phyloP scores from a whole-genome alignment of 2,329 filamentous ascomycete species.

The Aspergillus versicolor region DNA sequence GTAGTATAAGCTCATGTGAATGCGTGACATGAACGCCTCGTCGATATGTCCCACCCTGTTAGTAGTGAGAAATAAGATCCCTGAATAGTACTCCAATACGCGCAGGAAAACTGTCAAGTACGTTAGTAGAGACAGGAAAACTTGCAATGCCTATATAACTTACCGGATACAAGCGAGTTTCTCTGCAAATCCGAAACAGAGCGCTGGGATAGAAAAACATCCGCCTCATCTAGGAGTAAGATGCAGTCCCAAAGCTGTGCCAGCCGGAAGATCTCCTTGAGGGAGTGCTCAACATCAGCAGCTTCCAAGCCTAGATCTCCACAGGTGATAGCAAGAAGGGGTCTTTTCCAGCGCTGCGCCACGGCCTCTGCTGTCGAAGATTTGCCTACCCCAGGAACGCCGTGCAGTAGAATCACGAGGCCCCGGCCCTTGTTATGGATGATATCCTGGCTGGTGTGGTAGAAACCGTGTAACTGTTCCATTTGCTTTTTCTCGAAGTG shows the following conservation, averaged over 20 bases:
- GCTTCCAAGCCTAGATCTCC: slow-evolving; percentile 48
- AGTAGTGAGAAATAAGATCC: slow-evolving; percentile 49
- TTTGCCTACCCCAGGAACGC: neutral
- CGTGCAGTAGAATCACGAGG: neutral
- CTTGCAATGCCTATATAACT: neutral
- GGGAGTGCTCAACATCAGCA: slow-evolving; percentile 25
- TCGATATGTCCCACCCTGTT: slow-evolving; percentile 52
- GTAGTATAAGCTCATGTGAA: slow-evolving; percentile 49
- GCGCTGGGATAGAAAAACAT: slow-evolving; percentile 44
- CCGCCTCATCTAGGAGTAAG: slow-evolving; percentile 46
- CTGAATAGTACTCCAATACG: slow-evolving; percentile 50
- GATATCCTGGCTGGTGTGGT: neutral
- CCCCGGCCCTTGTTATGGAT: neutral
- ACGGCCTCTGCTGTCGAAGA: neutral
- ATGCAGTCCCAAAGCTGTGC: slow-evolving; percentile 36
- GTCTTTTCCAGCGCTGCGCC: neutral
- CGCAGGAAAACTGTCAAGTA: slow-evolving; percentile 43
- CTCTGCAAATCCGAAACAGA: slow-evolving; percentile 35
- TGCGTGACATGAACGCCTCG: slow-evolving; percentile 48
- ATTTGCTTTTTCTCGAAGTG: neutral
- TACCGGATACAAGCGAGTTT: slow-evolving; percentile 43
- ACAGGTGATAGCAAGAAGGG: neutral
- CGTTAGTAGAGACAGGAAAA: neutral
- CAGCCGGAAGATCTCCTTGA: slow-evolving; percentile 28
- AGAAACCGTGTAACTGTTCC: neutral